Percentiles rank a stretch among this genome's conserved stretches.
phyloP scores from a whole-genome alignment of 306 rosid genomes.

The Parietaria judaica region DNA sequence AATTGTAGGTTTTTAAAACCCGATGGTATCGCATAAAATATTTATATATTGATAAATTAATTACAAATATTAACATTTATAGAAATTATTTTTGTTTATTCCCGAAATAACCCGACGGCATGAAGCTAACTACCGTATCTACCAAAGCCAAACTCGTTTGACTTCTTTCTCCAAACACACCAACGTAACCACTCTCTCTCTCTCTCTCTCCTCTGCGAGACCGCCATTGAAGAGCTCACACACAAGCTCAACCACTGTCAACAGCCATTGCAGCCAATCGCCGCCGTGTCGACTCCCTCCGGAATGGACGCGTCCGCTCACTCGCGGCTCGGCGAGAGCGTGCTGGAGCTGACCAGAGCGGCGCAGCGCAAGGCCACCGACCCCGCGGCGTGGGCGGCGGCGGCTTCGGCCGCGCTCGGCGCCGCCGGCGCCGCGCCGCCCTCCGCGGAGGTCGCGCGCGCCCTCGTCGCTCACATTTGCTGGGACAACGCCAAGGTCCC shows the following conservation, averaged over 20 bases:
- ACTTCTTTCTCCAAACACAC: neutral
- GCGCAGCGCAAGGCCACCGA: conserved; percentile 79
- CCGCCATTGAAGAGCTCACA: neutral
- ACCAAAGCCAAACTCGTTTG: neutral
- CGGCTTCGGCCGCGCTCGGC: conserved; percentile 58
- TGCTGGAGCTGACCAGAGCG: conserved; percentile 50
- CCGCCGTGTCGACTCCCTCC: neutral
- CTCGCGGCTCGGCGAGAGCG: conserved; percentile 40
- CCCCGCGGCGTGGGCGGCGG: conserved; percentile 80
- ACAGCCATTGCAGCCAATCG: no score
- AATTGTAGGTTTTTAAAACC: no score
- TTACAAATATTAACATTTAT: no score
- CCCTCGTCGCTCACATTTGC: conserved; percentile 71
- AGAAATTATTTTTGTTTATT: no score
- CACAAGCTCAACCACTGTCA: neutral
- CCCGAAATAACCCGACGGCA: neutral
- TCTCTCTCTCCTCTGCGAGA: neutral
- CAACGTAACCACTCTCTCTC: neutral
- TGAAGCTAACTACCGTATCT: neutral
- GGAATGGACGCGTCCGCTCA: conserved; percentile 37
- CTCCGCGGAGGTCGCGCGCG: conserved; percentile 60
- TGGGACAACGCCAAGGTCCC: conserved; percentile 89
- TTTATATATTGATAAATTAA: no score
- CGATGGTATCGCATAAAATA: no score
- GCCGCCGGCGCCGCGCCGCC: conserved; percentile 72